These are phyloP conservation scores for Vitis hybrid DNA, from an alignment of 177 flowering plant genomes.

Conservation along the genomic window DNA sequence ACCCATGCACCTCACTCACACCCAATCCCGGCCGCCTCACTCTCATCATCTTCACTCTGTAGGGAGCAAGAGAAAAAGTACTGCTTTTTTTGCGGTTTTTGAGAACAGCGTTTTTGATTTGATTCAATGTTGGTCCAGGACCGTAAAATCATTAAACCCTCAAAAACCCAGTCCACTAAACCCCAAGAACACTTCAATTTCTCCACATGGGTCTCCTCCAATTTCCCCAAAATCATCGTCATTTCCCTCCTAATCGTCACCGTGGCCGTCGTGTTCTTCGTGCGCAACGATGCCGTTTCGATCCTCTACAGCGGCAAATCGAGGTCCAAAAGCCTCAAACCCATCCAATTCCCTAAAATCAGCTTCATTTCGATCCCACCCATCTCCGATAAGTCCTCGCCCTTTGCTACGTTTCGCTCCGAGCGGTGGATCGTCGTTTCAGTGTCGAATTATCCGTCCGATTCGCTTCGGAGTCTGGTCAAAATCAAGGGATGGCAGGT, in stretches of 20 bases:
- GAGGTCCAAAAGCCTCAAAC: slow-evolving; percentile 35
- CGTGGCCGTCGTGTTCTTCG: slow-evolving; percentile 72
- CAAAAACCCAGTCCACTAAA: slow-evolving; percentile 40
- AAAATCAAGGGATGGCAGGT: slow-evolving; percentile 93
- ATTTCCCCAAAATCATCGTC: slow-evolving; percentile 59
- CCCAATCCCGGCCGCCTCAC: no score
- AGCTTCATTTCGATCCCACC: slow-evolving; percentile 44
- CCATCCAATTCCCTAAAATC: slow-evolving; percentile 47
- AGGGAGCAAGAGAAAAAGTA: no score
- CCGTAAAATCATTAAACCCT: slow-evolving; percentile 46
- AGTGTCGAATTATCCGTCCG: slow-evolving; percentile 63
- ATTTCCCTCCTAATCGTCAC: slow-evolving; percentile 47
- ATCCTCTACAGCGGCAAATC: slow-evolving; percentile 47
- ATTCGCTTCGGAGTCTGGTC: slow-evolving; percentile 50
- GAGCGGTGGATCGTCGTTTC: slow-evolving; percentile 91
- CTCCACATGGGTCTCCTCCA: slow-evolving; percentile 75
- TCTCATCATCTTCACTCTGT: no score
- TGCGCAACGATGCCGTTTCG: slow-evolving; percentile 58
- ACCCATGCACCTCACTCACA: no score
- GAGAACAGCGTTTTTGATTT: no score
- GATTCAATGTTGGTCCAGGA: slow-evolving; percentile 85
- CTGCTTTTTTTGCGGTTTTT: no score
- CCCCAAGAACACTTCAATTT: slow-evolving; percentile 58
- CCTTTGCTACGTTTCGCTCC: slow-evolving; percentile 61
- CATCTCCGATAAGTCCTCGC: slow-evolving; percentile 42